These are phyloP conservation scores for Rutstroemia sp. DNA, from an alignment of 2,329 filamentous ascomycete genomes.

Conservation along the genomic window DNA sequence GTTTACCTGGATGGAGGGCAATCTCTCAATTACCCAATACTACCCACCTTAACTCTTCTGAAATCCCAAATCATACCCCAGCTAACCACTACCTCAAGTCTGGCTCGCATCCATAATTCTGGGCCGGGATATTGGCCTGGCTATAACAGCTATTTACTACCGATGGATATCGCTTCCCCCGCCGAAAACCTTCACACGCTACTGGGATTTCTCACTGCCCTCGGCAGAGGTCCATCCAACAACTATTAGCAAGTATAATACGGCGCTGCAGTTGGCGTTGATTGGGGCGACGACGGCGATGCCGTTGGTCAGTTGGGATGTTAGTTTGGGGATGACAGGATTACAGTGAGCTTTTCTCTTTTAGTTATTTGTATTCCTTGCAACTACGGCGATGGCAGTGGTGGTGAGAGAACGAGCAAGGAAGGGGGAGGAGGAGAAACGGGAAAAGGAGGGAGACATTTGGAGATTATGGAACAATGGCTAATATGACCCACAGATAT, in stretches of 20 bases:
- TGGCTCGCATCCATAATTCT: constrained; percentile 89
- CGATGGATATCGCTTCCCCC: constrained; percentile 89
- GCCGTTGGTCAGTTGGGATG: constrained; percentile 60
- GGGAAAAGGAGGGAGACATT: neutral
- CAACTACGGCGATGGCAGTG: neutral
- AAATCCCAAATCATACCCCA: neutral
- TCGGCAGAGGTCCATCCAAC: constrained; percentile 80
- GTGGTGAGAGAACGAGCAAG: neutral
- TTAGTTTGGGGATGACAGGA: constrained; percentile 46
- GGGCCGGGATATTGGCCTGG: constrained; percentile 77
- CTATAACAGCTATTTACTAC: constrained; percentile 84
- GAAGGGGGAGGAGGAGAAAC: neutral
- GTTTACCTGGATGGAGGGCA: neutral
- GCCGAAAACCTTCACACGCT: constrained; percentile 84
- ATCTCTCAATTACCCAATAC: neutral
- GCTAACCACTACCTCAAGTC: constrained; percentile 38
- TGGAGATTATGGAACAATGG: neutral
- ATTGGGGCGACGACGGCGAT: constrained; percentile 79
- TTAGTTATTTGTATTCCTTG: no score
- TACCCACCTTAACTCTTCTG: neutral
- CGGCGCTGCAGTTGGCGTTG: constrained; percentile 79
- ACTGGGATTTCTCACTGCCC: constrained; percentile 96
- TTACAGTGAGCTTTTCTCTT: constrained; percentile 50
- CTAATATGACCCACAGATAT: constrained; percentile 41
- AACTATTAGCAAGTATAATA: constrained; percentile 85